Conservation (phyloP, 495 filamentous ascomycete genomes). For the Penicillium lagena region DNA sequence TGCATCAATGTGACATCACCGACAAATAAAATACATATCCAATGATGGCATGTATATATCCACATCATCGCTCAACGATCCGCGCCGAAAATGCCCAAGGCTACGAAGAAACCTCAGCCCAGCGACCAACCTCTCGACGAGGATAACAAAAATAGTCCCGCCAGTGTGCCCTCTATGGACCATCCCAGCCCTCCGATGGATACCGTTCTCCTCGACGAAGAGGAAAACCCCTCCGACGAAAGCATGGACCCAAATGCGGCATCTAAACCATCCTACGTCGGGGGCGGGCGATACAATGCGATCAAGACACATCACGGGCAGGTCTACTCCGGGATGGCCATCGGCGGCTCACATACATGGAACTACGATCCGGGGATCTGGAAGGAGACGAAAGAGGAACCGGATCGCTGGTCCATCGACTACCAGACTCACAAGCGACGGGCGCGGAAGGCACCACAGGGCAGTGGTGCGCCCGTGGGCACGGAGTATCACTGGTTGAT, state of each 20-base stretch:
- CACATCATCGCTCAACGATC: too few species aligned
- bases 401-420: slow-evolving; percentile 28
- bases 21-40: too few species aligned
- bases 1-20: too few species aligned
- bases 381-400: slow-evolving; percentile 30
- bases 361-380: slow-evolving; percentile 24
- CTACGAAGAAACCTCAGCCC: neutral
- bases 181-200: neutral
- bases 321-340: slow-evolving; percentile 27
- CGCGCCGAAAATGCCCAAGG: neutral
- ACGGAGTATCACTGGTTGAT: slow-evolving; percentile 33
- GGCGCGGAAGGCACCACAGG: slow-evolving; percentile 19
- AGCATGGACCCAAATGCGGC: slow-evolving; percentile 2
- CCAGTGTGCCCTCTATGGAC: neutral
- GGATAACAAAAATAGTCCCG: neutral
- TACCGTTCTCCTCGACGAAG: slow-evolving; percentile 5
- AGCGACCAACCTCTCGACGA: neutral
- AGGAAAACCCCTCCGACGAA: slow-evolving; percentile 6
- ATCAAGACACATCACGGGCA: slow-evolving; percentile 23
- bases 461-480: slow-evolving; percentile 27
- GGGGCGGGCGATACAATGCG: slow-evolving; percentile 17
- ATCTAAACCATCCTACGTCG: neutral
- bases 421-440: slow-evolving; percentile 25
- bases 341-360: slow-evolving; percentile 28
- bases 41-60: too few species aligned